Conservation (phyloP, 306 rosid genomes). For the Macrotyloma uniflorum region DNA sequence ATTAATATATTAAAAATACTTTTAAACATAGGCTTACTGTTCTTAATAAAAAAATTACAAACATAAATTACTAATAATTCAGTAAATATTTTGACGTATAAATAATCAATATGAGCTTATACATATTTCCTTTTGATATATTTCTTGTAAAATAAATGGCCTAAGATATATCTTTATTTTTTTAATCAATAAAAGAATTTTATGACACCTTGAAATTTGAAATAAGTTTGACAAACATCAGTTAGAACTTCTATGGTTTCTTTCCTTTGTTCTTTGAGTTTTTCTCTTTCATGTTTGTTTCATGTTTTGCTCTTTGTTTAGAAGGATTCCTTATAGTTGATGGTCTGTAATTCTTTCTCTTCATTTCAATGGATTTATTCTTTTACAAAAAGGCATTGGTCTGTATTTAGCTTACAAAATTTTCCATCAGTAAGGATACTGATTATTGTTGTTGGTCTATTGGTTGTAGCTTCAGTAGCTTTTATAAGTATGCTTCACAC, state of each 20-base stretch:
- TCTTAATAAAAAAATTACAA: neutral
- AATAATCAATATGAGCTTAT: neutral
- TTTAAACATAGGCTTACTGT: neutral
- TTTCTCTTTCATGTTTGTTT: neutral
- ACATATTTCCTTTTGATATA: slow-evolving; percentile 6
- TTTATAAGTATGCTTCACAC: neutral
- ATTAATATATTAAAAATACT: neutral
- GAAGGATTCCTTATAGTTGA: neutral
- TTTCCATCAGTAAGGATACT: neutral
- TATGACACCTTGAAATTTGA: neutral
- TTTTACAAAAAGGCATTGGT: neutral
- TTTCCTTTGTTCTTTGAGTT: too few species aligned
- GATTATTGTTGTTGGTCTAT: slow-evolving; percentile 6
- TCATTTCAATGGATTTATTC: neutral
- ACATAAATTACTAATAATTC: neutral
- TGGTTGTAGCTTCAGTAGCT: neutral
- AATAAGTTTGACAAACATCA: neutral
- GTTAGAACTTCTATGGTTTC: too few species aligned
- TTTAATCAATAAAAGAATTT: neutral
- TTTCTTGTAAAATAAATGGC: neutral
- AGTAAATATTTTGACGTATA: neutral
- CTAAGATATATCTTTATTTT: neutral
- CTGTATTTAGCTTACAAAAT: neutral
- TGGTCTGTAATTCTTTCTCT: neutral
- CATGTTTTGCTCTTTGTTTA: neutral